A percentile compares a stretch with the other conserved stretches of the same genome.
These are phyloP conservation scores for Pascua guehoae DNA, from an alignment of 1,284 basidiomycete genomes.

Conservation along the genomic window DNA sequence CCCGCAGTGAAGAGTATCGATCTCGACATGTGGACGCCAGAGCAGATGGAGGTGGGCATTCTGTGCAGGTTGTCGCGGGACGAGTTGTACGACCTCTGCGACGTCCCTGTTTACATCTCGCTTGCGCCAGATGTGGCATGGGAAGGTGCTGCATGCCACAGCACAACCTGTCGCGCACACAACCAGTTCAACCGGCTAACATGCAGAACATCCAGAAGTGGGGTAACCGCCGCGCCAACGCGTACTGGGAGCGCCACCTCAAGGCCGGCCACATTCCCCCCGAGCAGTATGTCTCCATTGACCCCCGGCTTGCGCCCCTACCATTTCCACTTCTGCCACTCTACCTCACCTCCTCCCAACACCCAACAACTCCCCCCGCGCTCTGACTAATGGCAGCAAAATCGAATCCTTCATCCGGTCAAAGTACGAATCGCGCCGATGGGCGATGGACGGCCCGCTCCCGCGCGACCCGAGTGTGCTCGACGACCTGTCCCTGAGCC, in stretches of 20 bases:
- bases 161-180: too few species aligned
- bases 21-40: conserved; percentile 94
- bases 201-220: conserved; percentile 74
- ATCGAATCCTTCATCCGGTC: conserved; percentile 97
- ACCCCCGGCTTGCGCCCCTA: not conserved
- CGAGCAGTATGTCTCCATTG: conserved; percentile 70
- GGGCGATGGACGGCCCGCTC: conserved; percentile 84
- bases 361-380: not conserved
- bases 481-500: conserved; percentile 50
- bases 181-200: not conserved
- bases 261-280: conserved; percentile 88
- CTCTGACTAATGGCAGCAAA: conserved; percentile 60
- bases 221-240: conserved; percentile 87
- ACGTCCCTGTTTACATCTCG: too few species aligned
- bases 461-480: conserved; percentile 78
- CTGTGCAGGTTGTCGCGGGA: not conserved
- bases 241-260: conserved; percentile 96
- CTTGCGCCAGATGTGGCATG: too few species aligned
- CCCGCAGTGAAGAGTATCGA: conserved; percentile 85
- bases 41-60: conserved; percentile 82
- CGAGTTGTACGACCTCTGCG: too few species aligned
- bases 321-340: not conserved
- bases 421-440: conserved; percentile 89
- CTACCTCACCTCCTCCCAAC: not conserved
- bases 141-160: too few species aligned